Base-by-base conservation (phyloP, 2,329 filamentous ascomycete genomes). In the Penicillium sp. region DNA sequence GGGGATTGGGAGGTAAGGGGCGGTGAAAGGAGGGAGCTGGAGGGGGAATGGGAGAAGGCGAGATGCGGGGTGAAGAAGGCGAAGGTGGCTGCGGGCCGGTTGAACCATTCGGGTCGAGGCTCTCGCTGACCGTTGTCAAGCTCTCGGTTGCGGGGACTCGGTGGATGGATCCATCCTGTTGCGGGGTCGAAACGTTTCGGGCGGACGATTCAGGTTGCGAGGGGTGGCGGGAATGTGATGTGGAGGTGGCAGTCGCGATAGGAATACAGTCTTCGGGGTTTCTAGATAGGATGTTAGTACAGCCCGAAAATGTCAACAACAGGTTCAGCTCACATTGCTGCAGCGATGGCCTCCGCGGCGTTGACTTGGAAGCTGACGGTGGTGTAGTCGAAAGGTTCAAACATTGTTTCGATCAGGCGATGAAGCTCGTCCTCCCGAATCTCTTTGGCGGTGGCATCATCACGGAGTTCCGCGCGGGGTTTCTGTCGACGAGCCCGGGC, bases 311-410 rank as follows among this genome's bases (percentile, higher is more conserved):
- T 33, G 5, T 11, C 4, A n/a, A n/a, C 14, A 9, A n/a, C 9
- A 5, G 8, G 4, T 11, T 41, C 27, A 10, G 66, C 69, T 60
- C 39, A 72, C 69, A 41, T 63, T 50, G 62, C 46, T 50, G 70
- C 70, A 48, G 69, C 68, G 44, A 76, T 70, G 63, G 74, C 61
- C 60, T 76, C 67, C 59, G 69, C 69, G 24, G 69, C 68, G 54
- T 66, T 69, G 47, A 67, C 86, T 65, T 86, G 85, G 64, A 91
- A 92, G 3, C 85, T 88, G 18, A 89, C 85, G 3, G 86, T 76
- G 0, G 92, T 96, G 72, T 99, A 99, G 71, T 99, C 94, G 69
- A 97, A 99, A 0, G 92, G 90, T 69, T 89, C 86, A 68, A 97
- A 99, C 65, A 96, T 88, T 4, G 84, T 88, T 72, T 99, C 94